A percentile compares a stretch with the other conserved stretches of the same genome.
These are phyloP conservation scores for Gossypium gossypioides DNA, from an alignment of 441 rosid genomes.

Conservation along the genomic window DNA sequence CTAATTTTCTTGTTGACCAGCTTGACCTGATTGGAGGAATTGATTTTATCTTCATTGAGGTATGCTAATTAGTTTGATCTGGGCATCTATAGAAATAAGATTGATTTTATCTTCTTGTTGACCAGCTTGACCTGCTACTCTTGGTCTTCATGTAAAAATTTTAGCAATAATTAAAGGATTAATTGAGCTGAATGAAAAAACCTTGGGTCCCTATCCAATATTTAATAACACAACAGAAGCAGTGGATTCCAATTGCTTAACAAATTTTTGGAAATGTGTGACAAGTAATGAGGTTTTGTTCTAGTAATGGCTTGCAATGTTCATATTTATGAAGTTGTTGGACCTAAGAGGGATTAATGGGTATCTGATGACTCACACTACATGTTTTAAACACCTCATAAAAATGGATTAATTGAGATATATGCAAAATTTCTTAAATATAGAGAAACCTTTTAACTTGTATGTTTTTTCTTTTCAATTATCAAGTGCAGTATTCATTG, in stretches of 20 bases:
- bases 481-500: slow-evolving; percentile 69
- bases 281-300: not conserved
- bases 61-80: slow-evolving; percentile 19
- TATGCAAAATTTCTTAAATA: not conserved
- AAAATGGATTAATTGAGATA: not conserved
- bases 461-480: not conserved
- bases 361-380: not conserved
- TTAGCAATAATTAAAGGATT: not conserved
- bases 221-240: not conserved
- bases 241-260: not conserved
- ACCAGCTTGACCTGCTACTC: not conserved
- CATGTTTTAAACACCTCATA: not conserved
- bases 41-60: slow-evolving; percentile 86
- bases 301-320: slow-evolving; percentile 1
- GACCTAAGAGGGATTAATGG: not conserved
- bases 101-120: not conserved
- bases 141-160: not conserved
- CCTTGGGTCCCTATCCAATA: not conserved
- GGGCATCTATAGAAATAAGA: not conserved
- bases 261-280: slow-evolving; percentile 5
- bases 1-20: slow-evolving; percentile 67
- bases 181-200: not conserved
- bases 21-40: slow-evolving; percentile 93
- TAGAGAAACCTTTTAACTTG: slow-evolving; percentile 5
- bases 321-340: slow-evolving; percentile 1